Percentiles rank a stretch among this genome's conserved stretches.
phyloP scores from a whole-genome alignment of 2,329 filamentous ascomycete species.

The Fusarium sp. region DNA sequence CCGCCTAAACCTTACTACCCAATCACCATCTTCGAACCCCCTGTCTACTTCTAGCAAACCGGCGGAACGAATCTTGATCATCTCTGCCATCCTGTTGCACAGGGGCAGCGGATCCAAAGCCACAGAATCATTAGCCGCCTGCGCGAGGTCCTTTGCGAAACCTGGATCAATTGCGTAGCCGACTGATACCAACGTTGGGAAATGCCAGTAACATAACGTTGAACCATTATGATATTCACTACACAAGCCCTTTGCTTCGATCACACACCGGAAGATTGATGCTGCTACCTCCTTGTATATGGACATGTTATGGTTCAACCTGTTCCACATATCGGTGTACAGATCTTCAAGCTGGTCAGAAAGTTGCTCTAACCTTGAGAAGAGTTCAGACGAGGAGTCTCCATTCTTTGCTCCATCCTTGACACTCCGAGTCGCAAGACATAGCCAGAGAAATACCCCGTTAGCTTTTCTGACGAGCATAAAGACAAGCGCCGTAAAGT shows the following conservation, averaged over 20 bases:
- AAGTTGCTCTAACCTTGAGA: rapidly evolving
- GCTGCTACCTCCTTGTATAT: neutral
- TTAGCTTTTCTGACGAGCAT: rapidly evolving
- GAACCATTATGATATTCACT: no score
- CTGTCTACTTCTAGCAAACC: no score
- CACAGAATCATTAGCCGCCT: rapidly evolving
- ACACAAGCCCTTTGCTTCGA: no score
- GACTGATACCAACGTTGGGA: no score
- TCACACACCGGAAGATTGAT: neutral
- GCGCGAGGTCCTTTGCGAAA: no score
- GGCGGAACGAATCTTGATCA: no score
- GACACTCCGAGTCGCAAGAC: rapidly evolving
- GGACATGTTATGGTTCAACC: rapidly evolving
- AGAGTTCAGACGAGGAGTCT: rapidly evolving
- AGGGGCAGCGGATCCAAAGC: rapidly evolving
- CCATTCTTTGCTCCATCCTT: rapidly evolving
- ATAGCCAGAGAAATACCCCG: constrained; percentile 3
- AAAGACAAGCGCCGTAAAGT: rapidly evolving
- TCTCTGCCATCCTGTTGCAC: no score
- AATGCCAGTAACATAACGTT: no score
- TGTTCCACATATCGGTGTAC: constrained; percentile 2
- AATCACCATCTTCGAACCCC: no score
- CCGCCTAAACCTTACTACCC: no score
- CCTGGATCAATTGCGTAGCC: no score
- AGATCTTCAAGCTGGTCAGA: neutral